A percentile compares a stretch with the other conserved stretches of the same genome.
Conservation (phyloP, 139 green algal species). For the Chlamydomonas schloesseri region DNA sequence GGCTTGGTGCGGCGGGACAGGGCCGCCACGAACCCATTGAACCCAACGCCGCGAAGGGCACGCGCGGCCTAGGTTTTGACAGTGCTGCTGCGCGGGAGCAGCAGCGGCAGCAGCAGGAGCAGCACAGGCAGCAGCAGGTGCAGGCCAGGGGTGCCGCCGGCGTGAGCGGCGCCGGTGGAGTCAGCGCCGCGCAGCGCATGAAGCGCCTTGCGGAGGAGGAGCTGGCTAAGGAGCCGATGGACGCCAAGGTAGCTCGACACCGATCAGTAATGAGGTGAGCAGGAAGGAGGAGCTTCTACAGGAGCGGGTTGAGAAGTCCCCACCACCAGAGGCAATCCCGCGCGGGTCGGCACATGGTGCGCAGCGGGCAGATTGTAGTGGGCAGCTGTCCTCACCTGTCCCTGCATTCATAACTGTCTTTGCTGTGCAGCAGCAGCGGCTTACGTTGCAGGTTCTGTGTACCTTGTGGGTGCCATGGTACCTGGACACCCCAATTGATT, state of each 20-base stretch:
- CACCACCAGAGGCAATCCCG: no score
- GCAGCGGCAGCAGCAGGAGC: neutral
- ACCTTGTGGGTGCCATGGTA: no score
- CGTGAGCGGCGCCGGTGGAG: neutral
- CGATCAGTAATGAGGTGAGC: conserved; percentile 2
- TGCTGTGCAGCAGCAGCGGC: no score
- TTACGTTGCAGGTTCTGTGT: no score
- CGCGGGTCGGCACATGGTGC: no score
- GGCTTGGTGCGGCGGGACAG: conserved; percentile 2
- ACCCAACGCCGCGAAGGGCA: neutral
- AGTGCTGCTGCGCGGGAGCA: neutral
- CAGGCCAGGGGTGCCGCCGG: no score
- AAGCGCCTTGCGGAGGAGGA: neutral
- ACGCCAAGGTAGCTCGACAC: conserved; percentile 6
- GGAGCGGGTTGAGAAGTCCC: no score
- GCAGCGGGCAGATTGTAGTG: no score
- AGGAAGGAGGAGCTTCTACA: no score
- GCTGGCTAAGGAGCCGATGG: conserved; percentile 2
- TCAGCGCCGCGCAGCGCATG: neutral
- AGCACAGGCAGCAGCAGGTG: neutral
- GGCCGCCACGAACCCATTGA: neutral
- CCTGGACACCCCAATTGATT: no score
- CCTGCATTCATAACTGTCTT: no score
- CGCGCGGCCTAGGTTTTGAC: conserved; percentile 12
- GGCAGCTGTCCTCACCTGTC: no score